Conservation (phyloP, 768 basidiomycete genomes). For the Tulasnella sp. region DNA sequence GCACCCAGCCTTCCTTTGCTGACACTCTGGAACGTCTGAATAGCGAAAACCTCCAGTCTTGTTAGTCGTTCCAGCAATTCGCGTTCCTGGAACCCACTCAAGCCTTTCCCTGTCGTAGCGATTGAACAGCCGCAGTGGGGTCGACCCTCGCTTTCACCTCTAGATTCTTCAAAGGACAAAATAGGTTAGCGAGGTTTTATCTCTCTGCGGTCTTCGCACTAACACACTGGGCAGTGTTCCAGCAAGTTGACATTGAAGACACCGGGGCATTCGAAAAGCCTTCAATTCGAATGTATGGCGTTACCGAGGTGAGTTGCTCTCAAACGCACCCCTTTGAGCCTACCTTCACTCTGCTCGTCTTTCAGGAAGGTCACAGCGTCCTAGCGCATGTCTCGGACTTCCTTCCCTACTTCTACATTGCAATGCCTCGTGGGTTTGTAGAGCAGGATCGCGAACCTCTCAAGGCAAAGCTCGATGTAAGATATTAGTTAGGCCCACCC, state of each 20-base stretch:
- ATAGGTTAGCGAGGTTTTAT: constrained; percentile 46
- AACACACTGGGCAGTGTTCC: constrained; percentile 55
- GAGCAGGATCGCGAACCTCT: constrained; percentile 60
- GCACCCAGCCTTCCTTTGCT: constrained; percentile 41
- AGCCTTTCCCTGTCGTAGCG: not conserved
- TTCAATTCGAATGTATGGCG: constrained; percentile 69
- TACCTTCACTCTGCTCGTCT: not conserved
- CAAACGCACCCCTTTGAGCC: not conserved
- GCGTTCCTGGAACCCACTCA: constrained; percentile 1
- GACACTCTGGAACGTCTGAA: constrained; percentile 57
- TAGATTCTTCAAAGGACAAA: constrained; percentile 55
- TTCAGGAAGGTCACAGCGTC: constrained; percentile 78
- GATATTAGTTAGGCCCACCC: constrained; percentile 25
- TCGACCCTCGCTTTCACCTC: constrained; percentile 47
- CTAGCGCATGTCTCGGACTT: constrained; percentile 76
- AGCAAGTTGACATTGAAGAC: constrained; percentile 90
- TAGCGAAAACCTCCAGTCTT: constrained; percentile 42
- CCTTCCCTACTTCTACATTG: constrained; percentile 87
- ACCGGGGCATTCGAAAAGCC: constrained; percentile 45
- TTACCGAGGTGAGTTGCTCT: constrained; percentile 58
- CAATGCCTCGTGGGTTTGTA: constrained; percentile 76
- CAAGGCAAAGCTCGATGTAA: constrained; percentile 63
- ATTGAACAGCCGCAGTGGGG: constrained; percentile 55
- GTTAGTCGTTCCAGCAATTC: not conserved
- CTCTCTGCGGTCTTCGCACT: not conserved